Base-by-base conservation (phyloP, 441 rosid species). In the Brassica hybrid region DNA sequence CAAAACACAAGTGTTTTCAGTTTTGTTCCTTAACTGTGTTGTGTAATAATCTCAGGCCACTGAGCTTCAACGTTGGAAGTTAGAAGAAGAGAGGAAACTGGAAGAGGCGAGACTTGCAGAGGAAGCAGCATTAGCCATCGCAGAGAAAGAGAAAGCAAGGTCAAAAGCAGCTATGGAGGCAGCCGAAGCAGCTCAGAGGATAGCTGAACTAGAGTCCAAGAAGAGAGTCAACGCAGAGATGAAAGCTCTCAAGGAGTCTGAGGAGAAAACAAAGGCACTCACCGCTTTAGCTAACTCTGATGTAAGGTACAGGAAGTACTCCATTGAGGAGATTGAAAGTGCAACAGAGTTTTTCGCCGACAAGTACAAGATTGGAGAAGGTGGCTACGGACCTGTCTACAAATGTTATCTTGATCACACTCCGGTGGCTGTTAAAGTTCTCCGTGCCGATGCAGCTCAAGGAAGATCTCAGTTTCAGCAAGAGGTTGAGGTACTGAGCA, bases 331-430 rank as follows among this genome's bases (percentile, higher is more conserved):
- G 78, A 93, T 94, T 21, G 93, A 91, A 82, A 54, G 19, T 5
- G 98, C 96, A 10, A 91, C 99, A 0, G 80, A 89, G 4, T 65
- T 38, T 57, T 91, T 94, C 16, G 67, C 90, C 0, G 79, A 56
- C 6, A 75, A 85, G 6, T 89, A 84, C 61, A 93, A 90, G 84
- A 89, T 94, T 10, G 99, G 99, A n/a, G 99, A 91, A 89, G 99
- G 99, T 59, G 99, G 99, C 19, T 93, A 93, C 56, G 97, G 96
- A 14, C 98, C 98, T 12, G 98, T 93, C 10, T 94, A 85, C 81
- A 85, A 78, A 77, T 80, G 92, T 13, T 71, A 76, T 52, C 87
- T 94, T 45, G 93, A 94, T 81, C 94, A 93, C n/a, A 94, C 99
- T 4, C 87, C 89, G 1, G 98, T 90, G n/a, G 97, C 99, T 27